Evolutionary conservation across 2,329 filamentous ascomycete species (phyloP).

Genomic region (Raffaelea arxii): DNA sequence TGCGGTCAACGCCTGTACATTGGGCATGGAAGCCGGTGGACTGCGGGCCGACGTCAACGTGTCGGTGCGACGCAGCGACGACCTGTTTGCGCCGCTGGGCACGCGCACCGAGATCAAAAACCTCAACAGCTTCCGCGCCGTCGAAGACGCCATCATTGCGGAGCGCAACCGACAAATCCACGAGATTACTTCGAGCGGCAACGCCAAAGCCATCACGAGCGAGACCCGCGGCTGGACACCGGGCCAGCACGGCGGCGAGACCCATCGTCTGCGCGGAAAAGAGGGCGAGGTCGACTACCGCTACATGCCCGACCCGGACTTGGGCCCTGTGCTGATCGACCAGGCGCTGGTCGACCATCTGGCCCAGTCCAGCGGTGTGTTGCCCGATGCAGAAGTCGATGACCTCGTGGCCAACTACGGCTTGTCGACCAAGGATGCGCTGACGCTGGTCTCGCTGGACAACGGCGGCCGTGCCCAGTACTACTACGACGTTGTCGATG

Average conservation of each 20-base stretch:
- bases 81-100: constrained; percentile 44
- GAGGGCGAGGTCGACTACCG: constrained; percentile 96
- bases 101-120: constrained; percentile 97
- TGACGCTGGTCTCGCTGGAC: constrained; percentile 68
- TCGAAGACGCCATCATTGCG: constrained; percentile 88
- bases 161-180: constrained; percentile 83
- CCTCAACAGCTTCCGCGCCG: constrained; percentile 83
- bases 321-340: constrained; percentile 69
- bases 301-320: constrained; percentile 96
- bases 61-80: constrained; percentile 59
- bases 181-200: constrained; percentile 67
- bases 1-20: constrained; percentile 74
- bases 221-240: constrained; percentile 93
- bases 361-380: constrained; percentile 50
- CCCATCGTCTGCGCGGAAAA: constrained; percentile 74
- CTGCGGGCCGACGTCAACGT: constrained; percentile 93
- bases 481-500: constrained; percentile 57
- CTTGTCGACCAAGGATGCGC: constrained; percentile 72
- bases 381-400: constrained; percentile 62
- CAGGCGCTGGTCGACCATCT: constrained; percentile 59
- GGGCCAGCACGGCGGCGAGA: constrained; percentile 59
- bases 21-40: constrained; percentile 89
- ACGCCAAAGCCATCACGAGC: constrained; percentile 49
- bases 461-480: constrained; percentile 73
- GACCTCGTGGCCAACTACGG: constrained; percentile 54